Evolutionary conservation across 441 rosid species (phyloP).

Genomic region (Euphorbia corollata): DNA sequence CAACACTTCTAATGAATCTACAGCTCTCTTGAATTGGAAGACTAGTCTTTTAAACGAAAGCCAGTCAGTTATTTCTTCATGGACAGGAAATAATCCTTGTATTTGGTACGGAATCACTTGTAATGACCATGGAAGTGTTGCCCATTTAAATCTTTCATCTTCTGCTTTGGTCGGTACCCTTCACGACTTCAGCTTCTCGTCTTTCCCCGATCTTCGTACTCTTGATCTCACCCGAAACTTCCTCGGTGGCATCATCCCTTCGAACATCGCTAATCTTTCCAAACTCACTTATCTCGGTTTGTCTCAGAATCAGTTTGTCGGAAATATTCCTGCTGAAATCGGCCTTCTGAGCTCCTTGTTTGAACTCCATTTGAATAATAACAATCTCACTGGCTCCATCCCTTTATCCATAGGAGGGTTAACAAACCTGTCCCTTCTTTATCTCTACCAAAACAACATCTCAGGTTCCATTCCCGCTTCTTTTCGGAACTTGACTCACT

Average conservation of each 20-base stretch:
- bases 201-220: not conserved
- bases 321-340: not conserved
- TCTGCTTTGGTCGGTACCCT: not conserved
- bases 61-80: not conserved
- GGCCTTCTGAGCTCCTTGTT: not conserved
- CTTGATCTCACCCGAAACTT: not conserved
- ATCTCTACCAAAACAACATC: too few species aligned
- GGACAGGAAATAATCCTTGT: not conserved
- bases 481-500: too few species aligned
- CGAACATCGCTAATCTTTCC: not conserved
- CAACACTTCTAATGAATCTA: not conserved
- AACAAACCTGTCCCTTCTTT: too few species aligned
- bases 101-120: conserved; percentile 5
- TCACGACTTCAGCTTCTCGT: not conserved
- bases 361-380: not conserved
- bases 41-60: not conserved
- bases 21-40: not conserved
- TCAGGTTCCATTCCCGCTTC: too few species aligned
- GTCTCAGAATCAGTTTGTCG: not conserved
- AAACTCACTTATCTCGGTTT: not conserved
- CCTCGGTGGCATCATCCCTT: not conserved
- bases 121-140: not conserved
- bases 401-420: not conserved
- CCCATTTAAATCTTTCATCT: not conserved
- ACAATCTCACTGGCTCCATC: not conserved